phyloP scores from a whole-genome alignment of 768 basidiomycete genomes.

The Gyrodon lividus region DNA sequence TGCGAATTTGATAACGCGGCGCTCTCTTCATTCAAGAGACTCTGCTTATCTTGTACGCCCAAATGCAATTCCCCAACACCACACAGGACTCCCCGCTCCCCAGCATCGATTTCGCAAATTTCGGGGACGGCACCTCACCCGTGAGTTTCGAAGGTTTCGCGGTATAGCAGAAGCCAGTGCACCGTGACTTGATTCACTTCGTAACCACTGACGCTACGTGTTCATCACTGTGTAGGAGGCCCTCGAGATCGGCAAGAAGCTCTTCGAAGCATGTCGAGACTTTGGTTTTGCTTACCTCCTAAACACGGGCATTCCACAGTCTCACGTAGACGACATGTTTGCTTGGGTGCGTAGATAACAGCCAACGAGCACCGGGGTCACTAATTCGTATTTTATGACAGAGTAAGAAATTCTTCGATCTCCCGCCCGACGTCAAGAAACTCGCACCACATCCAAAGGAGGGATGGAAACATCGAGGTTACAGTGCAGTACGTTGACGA shows the following conservation, averaged over 20 bases:
- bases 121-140: constrained; percentile 12
- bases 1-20: not conserved
- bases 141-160: too few species aligned
- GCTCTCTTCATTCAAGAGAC: too few species aligned
- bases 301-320: constrained; percentile 41
- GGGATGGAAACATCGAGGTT: constrained; percentile 46
- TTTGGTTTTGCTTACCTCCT: constrained; percentile 49
- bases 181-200: not conserved
- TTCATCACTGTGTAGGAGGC: constrained; percentile 10
- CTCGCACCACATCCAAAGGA: constrained; percentile 46
- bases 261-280: constrained; percentile 20
- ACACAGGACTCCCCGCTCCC: constrained; percentile 4
- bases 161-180: too few species aligned
- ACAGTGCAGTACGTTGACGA: constrained; percentile 17
- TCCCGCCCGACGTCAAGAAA: constrained; percentile 38
- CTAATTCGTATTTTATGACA: constrained; percentile 12
- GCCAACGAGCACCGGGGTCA: not conserved
- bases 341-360: constrained; percentile 35
- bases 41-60: not conserved
- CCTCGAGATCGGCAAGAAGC: constrained; percentile 11
- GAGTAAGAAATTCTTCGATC: constrained; percentile 41
- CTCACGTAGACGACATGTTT: constrained; percentile 41
- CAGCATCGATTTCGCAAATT: constrained; percentile 11
- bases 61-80: not conserved
- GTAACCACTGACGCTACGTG: not conserved